These are phyloP conservation scores for Diatrype stigma DNA, from an alignment of 2,329 filamentous ascomycete genomes.

Conservation along the genomic window DNA sequence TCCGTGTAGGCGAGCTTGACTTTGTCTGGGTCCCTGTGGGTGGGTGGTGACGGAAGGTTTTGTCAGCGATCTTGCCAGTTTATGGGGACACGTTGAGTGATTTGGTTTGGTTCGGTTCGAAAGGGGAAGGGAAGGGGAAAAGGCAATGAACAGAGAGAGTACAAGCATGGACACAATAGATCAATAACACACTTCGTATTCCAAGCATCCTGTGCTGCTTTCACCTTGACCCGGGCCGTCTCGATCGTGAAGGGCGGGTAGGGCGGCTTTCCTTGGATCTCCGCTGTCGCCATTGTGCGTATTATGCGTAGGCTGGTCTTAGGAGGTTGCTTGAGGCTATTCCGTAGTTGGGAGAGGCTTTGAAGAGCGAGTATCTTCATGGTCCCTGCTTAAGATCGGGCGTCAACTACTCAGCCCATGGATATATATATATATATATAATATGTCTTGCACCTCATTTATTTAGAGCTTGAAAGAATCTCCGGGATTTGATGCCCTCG, in stretches of 20 bases:
- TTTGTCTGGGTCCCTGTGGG: slow-evolving; percentile 53
- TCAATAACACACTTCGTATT: slow-evolving; percentile 59
- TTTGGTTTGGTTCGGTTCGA: not conserved
- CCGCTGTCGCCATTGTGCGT: slow-evolving; percentile 19
- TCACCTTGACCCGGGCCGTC: slow-evolving; percentile 71
- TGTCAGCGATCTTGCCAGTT: not conserved
- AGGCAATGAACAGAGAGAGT: not conserved
- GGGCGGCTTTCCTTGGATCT: slow-evolving; percentile 33
- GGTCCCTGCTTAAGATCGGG: not conserved
- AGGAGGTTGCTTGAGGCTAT: too few relatives aligned
- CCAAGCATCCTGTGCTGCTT: slow-evolving; percentile 79
- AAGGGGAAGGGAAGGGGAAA: not conserved
- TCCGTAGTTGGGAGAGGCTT: too few relatives aligned
- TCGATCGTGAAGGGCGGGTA: slow-evolving; percentile 71
- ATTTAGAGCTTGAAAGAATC: not conserved
- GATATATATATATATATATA: too few relatives aligned
- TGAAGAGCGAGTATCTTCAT: too few relatives aligned
- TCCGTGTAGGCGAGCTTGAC: slow-evolving; percentile 72
- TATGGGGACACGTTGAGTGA: not conserved
- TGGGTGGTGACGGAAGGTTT: not conserved
- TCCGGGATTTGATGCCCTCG: not conserved
- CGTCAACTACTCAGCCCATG: not conserved
- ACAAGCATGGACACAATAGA: not conserved
- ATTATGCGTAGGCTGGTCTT: too few relatives aligned
- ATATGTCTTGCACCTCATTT: too few relatives aligned